These are phyloP conservation scores for Azolla pinnata DNA, from an alignment of 75 land plant genomes.

Conservation along the genomic window DNA sequence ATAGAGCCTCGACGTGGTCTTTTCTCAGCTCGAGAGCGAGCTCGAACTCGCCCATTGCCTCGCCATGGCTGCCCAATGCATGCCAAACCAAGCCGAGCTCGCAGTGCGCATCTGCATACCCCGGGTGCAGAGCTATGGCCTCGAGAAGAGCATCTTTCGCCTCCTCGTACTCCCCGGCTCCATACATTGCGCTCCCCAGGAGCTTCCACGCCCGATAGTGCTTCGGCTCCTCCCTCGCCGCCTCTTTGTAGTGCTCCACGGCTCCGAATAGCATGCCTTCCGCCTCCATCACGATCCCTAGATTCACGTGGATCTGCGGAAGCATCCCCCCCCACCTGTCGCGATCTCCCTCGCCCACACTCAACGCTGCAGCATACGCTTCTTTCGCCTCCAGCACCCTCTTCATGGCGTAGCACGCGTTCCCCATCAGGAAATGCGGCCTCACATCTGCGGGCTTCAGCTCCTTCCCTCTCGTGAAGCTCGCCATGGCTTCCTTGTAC, in stretches of 20 bases:
- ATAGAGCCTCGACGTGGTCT: slow-evolving; percentile 87
- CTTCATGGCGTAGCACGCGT: slow-evolving; percentile 18
- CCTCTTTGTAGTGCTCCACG: slow-evolving; percentile 95
- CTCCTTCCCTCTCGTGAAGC: slow-evolving; percentile 18
- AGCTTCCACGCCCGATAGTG: slow-evolving; percentile 95
- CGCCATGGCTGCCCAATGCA: slow-evolving; percentile 78
- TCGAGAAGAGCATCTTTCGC: slow-evolving; percentile 91
- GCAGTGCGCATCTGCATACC: slow-evolving; percentile 96
- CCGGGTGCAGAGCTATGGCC: slow-evolving; percentile 63
- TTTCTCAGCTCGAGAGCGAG: slow-evolving; percentile 91
- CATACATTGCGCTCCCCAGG: slow-evolving; percentile 84
- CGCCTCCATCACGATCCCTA: slow-evolving; percentile 76
- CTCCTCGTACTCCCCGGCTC: slow-evolving; percentile 90
- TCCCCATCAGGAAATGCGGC: slow-evolving; percentile 23
- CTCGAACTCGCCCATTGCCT: slow-evolving; percentile 82
- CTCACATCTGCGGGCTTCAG: slow-evolving; percentile 28
- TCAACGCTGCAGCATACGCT: slow-evolving; percentile 19
- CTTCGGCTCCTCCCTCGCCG: slow-evolving; percentile 75
- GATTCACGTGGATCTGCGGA: slow-evolving; percentile 93
- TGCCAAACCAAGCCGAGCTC: slow-evolving; percentile 91
- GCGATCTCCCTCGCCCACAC: slow-evolving; percentile 58
- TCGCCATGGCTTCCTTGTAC: slow-evolving; percentile 22
- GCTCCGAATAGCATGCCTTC: slow-evolving; percentile 83
- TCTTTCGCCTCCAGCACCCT: slow-evolving; percentile 12
- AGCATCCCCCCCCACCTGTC: slow-evolving; percentile 59